Conservation (phyloP, 768 basidiomycete genomes). For the Trametes sanguinea region DNA sequence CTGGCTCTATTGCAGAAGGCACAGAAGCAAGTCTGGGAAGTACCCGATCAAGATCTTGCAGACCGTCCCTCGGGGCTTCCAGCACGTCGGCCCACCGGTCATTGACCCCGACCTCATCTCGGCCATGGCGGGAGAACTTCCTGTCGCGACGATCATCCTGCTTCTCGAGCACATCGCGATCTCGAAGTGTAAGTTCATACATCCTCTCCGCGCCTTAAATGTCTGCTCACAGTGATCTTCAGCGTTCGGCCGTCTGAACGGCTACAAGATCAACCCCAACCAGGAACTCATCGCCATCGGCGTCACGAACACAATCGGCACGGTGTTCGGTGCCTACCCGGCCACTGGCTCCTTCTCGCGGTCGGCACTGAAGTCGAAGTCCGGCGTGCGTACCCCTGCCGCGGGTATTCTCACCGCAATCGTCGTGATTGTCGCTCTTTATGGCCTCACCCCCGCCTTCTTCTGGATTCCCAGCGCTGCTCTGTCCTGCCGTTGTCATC, state of each 20-base stretch:
- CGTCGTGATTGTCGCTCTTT: conserved; percentile 90
- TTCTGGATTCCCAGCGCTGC: conserved; percentile 83
- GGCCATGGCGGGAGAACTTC: conserved; percentile 75
- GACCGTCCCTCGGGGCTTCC: conserved; percentile 83
- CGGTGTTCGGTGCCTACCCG: conserved; percentile 89
- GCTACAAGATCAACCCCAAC: conserved; percentile 91
- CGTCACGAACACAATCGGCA: conserved; percentile 91
- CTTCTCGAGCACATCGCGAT: conserved; percentile 97
- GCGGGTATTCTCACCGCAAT: conserved; percentile 85
- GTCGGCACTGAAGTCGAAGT: conserved; percentile 94
- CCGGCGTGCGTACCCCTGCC: conserved; percentile 93
- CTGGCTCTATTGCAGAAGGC: conserved; percentile 79
- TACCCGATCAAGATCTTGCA: conserved; percentile 85
- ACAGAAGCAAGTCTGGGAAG: conserved; percentile 55
- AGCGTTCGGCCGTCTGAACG: conserved; percentile 94
- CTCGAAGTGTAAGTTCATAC: conserved; percentile 73
- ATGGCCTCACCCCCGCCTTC: conserved; percentile 92
- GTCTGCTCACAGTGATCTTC: conserved; percentile 1
- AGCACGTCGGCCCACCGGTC: conserved; percentile 51
- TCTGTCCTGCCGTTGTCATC: conserved; percentile 93
- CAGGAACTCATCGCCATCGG: conserved; percentile 97
- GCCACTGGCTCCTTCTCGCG: conserved; percentile 98
- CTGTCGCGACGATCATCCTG: conserved; percentile 85
- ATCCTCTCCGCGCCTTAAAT: neutral
- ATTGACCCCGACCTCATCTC: conserved; percentile 54